Evolutionary conservation across 2,329 filamentous ascomycete genomes (phyloP).

Genomic region (Tolypocladium capitatum): DNA sequence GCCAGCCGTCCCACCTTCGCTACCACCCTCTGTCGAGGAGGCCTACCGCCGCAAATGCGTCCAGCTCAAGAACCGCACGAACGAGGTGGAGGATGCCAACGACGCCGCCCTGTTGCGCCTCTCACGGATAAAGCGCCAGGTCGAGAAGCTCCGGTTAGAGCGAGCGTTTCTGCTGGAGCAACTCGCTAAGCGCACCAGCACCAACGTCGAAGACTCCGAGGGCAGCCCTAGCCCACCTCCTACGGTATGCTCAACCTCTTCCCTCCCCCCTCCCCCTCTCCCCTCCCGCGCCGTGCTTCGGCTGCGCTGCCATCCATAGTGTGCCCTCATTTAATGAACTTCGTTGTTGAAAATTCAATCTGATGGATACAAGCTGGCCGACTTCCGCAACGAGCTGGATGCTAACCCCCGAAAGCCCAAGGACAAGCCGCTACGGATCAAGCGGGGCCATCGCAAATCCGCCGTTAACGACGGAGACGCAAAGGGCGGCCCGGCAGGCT

Average conservation of each 20-base stretch:
- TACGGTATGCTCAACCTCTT: conserved; percentile 39
- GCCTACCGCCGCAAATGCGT: conserved; percentile 96
- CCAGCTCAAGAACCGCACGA: conserved; percentile 79
- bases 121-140: conserved; percentile 64
- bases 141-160: conserved; percentile 85
- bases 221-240: conserved; percentile 69
- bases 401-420: conserved; percentile 46
- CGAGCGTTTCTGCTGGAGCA: conserved; percentile 64
- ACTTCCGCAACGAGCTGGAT: conserved; percentile 18
- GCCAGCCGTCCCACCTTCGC: conserved; percentile 40
- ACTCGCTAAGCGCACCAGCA: conserved; percentile 59
- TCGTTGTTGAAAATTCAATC: conserved; percentile 19
- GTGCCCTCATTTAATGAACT: conserved; percentile 6
- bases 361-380: conserved; percentile 18
- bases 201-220: conserved; percentile 65
- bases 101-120: conserved; percentile 71
- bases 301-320: conserved; percentile 5
- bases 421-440: conserved; percentile 63
- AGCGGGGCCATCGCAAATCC: conserved; percentile 56
- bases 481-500: conserved; percentile 24
- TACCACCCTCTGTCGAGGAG: conserved; percentile 84
- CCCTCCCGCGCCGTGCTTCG: conserved; percentile 6
- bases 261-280: conserved; percentile 1
- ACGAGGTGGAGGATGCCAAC: conserved; percentile 85
- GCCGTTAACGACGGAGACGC: conserved; percentile 32